phyloP scores from a whole-genome alignment of 2,329 filamentous ascomycete genomes.

The Ilyonectria mors-panacis region DNA sequence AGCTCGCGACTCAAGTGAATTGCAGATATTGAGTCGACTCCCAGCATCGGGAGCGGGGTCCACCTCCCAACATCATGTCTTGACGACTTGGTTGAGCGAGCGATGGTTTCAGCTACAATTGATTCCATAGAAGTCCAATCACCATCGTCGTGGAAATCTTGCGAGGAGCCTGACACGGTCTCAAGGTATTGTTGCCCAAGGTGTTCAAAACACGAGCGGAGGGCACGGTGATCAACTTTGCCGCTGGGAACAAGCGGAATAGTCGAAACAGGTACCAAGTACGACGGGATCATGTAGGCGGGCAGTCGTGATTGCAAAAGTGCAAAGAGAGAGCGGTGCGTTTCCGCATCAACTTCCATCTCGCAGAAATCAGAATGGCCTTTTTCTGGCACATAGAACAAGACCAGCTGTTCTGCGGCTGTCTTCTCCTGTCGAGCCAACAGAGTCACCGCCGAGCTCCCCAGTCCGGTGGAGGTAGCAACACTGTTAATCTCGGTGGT shows the following conservation, averaged over 20 bases:
- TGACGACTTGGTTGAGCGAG: slow-evolving; percentile 63
- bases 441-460: slow-evolving; percentile 76
- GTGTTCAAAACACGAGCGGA: slow-evolving; percentile 64
- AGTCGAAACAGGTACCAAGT: slow-evolving; percentile 77
- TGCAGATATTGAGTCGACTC: slow-evolving; percentile 86
- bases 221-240: slow-evolving; percentile 75
- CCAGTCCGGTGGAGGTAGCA: slow-evolving; percentile 66
- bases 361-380: slow-evolving; percentile 50
- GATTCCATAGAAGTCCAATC: slow-evolving; percentile 71
- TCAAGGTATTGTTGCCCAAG: slow-evolving; percentile 64
- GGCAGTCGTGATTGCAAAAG: slow-evolving; percentile 72
- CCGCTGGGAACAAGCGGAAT: slow-evolving; percentile 82
- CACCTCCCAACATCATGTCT: slow-evolving; percentile 68
- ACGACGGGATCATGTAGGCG: slow-evolving; percentile 84
- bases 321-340: slow-evolving; percentile 66
- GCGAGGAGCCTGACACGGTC: slow-evolving; percentile 42
- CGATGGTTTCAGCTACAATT: slow-evolving; percentile 69
- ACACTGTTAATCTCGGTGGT: slow-evolving; percentile 80
- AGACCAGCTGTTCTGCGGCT: slow-evolving; percentile 69
- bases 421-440: slow-evolving; percentile 62
- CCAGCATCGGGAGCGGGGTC: slow-evolving; percentile 83
- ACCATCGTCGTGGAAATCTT: slow-evolving; percentile 50
- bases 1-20: slow-evolving; percentile 78
- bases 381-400: slow-evolving; percentile 75
- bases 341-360: slow-evolving; percentile 54